These are phyloP conservation scores for Claviceps monticola DNA, from an alignment of 2,329 filamentous ascomycete species.

Conservation along the genomic window DNA sequence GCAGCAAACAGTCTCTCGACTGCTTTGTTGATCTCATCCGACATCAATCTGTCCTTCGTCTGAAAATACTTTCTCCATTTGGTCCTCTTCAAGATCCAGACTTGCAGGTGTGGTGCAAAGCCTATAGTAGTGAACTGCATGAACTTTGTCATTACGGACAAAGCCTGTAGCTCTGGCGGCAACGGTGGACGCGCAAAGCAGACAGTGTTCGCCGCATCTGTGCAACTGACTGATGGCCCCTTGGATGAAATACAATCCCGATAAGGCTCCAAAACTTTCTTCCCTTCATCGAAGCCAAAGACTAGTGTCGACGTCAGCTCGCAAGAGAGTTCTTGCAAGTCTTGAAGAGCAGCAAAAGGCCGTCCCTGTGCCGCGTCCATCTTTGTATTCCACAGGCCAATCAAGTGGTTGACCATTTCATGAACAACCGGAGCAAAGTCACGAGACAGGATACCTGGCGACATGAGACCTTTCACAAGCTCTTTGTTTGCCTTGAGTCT, in stretches of 20 bases:
- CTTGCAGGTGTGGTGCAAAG: slow-evolving; percentile 11
- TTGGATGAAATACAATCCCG: neutral
- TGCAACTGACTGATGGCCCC: neutral
- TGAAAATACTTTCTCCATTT: slow-evolving; percentile 1
- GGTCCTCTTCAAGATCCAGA: slow-evolving; percentile 11
- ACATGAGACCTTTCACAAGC: slow-evolving; percentile 17
- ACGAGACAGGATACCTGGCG: slow-evolving; percentile 13
- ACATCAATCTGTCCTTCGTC: slow-evolving; percentile 6
- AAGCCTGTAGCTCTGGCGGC: neutral
- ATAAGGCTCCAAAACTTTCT: neutral
- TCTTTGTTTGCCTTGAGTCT: slow-evolving; percentile 15
- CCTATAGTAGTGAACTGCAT: neutral
- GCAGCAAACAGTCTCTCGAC: neutral
- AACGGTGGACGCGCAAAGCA: neutral
- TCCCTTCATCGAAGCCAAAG: neutral
- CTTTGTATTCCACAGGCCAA: slow-evolving; percentile 21
- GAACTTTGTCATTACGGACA: neutral
- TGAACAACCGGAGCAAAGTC: slow-evolving; percentile 17
- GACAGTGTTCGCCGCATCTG: neutral
- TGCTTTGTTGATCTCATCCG: neutral
- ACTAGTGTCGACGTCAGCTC: slow-evolving; percentile 14
- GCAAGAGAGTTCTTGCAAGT: slow-evolving; percentile 16
- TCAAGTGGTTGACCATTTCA: slow-evolving; percentile 13
- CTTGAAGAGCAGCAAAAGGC: slow-evolving; percentile 16
- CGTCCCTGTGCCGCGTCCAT: slow-evolving; percentile 10